phyloP scores from a whole-genome alignment of 2,329 filamentous ascomycete species.

The Colletotrichum musae region DNA sequence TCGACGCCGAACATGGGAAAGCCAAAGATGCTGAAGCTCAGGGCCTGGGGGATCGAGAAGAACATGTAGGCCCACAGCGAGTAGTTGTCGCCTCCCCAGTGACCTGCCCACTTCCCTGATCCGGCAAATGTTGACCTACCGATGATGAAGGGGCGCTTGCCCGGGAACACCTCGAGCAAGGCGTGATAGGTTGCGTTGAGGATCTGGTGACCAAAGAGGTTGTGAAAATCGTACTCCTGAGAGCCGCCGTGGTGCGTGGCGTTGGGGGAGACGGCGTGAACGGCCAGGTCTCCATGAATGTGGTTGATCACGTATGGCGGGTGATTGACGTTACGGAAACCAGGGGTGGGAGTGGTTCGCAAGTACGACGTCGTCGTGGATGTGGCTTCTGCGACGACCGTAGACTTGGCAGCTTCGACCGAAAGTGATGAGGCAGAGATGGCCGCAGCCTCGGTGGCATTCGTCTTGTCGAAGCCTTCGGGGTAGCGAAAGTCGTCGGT shows the following conservation, averaged over 20 bases:
- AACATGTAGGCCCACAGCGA: slow-evolving; percentile 82
- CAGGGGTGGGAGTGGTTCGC: slow-evolving; percentile 71
- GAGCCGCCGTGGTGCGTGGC: slow-evolving; percentile 82
- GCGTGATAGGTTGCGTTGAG: slow-evolving; percentile 83
- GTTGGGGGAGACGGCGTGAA: slow-evolving; percentile 82
- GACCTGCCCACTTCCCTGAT: slow-evolving; percentile 81
- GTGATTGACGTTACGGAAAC: slow-evolving; percentile 76
- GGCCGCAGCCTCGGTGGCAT: slow-evolving; percentile 73
- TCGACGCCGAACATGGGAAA: slow-evolving; percentile 84
- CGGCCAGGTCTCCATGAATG: slow-evolving; percentile 78
- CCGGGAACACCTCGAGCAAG: slow-evolving; percentile 73
- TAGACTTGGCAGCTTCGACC: slow-evolving; percentile 47
- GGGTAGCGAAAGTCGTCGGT: slow-evolving; percentile 67
- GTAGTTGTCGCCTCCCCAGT: slow-evolving; percentile 86
- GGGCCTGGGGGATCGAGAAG: slow-evolving; percentile 82
- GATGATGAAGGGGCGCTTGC: slow-evolving; percentile 86
- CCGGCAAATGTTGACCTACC: slow-evolving; percentile 86
- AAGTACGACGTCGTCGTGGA: slow-evolving; percentile 52
- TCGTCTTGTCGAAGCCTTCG: slow-evolving; percentile 68
- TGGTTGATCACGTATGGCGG: slow-evolving; percentile 86
- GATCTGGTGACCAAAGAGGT: slow-evolving; percentile 82
- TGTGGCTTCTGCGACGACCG: slow-evolving; percentile 46
- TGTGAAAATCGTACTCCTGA: slow-evolving; percentile 87
- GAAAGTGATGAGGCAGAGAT: slow-evolving; percentile 66
- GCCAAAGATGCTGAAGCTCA: slow-evolving; percentile 80